These are phyloP conservation scores for Sungouiella blattae DNA, from an alignment of 805 yeast species.

Conservation along the genomic window DNA sequence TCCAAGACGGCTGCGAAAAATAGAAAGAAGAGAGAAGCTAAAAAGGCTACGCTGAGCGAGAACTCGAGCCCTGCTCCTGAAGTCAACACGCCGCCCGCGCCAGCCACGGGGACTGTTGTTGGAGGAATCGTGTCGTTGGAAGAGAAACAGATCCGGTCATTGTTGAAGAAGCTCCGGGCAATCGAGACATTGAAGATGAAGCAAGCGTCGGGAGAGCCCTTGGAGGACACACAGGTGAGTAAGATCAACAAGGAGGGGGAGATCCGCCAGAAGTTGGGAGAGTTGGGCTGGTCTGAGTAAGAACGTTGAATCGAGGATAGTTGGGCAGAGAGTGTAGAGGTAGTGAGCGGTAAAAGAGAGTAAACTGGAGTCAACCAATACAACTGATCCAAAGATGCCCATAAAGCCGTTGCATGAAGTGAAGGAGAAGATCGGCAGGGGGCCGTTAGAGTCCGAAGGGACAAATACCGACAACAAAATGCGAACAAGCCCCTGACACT, in stretches of 20 bases:
- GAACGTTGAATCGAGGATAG: too few relatives aligned
- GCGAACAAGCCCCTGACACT: too few relatives aligned
- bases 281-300: constrained; percentile 64
- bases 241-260: constrained; percentile 85
- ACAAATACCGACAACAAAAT: too few relatives aligned
- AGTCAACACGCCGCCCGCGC: constrained; percentile 1
- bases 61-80: constrained; percentile 7
- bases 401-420: too few relatives aligned
- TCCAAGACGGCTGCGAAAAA: constrained; percentile 69
- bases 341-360: too few relatives aligned
- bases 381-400: too few relatives aligned
- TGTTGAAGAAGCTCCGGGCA: constrained; percentile 92
- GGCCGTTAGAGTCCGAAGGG: too few relatives aligned
- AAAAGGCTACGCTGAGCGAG: constrained; percentile 17
- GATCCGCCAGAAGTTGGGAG: constrained; percentile 68
- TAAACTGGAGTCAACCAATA: too few relatives aligned
- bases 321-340: neutral
- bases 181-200: constrained; percentile 85
- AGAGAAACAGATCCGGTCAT: constrained; percentile 86
- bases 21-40: constrained; percentile 70
- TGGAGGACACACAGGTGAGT: constrained; percentile 89
- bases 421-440: too few relatives aligned
- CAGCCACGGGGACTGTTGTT: constrained; percentile 39
- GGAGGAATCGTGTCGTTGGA: constrained; percentile 72
- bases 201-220: constrained; percentile 74